Evolutionary conservation across 1,284 basidiomycete species (phyloP).

Genomic region (Waitea zeae): DNA sequence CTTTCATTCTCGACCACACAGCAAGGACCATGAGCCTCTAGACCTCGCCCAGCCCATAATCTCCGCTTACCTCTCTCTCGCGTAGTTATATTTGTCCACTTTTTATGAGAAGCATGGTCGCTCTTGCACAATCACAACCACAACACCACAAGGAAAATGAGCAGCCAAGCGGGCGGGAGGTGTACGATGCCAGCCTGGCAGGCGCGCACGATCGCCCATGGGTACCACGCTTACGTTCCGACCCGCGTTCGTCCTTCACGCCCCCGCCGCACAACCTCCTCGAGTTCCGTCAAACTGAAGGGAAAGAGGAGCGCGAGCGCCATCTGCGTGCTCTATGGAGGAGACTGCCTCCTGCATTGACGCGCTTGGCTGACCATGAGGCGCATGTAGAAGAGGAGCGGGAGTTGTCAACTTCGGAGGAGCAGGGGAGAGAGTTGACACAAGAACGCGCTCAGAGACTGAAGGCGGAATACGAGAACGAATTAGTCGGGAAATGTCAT

Average conservation of each 20-base stretch:
- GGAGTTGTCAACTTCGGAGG: constrained; percentile 3
- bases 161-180: too few species aligned
- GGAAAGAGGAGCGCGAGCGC: constrained; percentile 36
- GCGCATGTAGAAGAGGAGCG: constrained; percentile 8
- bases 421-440: background rate
- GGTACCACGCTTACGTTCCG: constrained; percentile 41
- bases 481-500: constrained; percentile 50
- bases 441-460: constrained; percentile 33
- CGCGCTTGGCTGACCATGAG: constrained; percentile 10
- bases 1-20: too few species aligned
- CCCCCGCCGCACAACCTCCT: constrained; percentile 29
- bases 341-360: constrained; percentile 23
- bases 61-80: too few species aligned
- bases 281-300: constrained; percentile 49
- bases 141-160: too few species aligned
- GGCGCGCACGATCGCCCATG: constrained; percentile 34
- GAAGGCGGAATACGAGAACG: constrained; percentile 59
- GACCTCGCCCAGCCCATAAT: too few species aligned
- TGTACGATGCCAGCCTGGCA: constrained; percentile 31
- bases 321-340: constrained; percentile 45
- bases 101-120: too few species aligned
- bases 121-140: too few species aligned
- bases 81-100: too few species aligned
- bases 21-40: too few species aligned
- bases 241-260: constrained; percentile 19